These are phyloP conservation scores for Apiospora hydei DNA, from an alignment of 2,329 filamentous ascomycete genomes.

Conservation along the genomic window DNA sequence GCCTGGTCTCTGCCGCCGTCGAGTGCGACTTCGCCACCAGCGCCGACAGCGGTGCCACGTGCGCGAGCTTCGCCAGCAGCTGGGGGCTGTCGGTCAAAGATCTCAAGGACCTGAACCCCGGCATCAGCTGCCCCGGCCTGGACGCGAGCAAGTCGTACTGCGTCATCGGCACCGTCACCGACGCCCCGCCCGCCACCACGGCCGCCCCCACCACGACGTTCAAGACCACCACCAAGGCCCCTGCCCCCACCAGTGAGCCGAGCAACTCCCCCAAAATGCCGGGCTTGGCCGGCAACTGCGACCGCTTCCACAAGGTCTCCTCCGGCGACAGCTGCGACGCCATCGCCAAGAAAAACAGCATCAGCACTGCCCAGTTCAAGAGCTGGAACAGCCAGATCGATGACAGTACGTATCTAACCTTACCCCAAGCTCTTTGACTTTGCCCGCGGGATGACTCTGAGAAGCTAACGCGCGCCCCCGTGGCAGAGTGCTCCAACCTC, in stretches of 20 bases:
- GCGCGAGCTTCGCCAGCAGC: slow-evolving; percentile 34
- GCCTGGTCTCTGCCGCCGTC: slow-evolving; percentile 29
- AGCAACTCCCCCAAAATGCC: slow-evolving; percentile 28
- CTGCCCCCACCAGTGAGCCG: slow-evolving; percentile 25
- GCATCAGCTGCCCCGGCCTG: slow-evolving; percentile 35
- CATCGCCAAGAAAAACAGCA: slow-evolving; percentile 29
- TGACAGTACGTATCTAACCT: slow-evolving; percentile 19
- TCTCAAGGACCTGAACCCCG: slow-evolving; percentile 38
- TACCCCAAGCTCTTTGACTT: neutral
- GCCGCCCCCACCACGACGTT: slow-evolving; percentile 19
- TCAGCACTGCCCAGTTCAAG: slow-evolving; percentile 28
- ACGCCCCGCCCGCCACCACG: slow-evolving; percentile 24
- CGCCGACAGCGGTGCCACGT: slow-evolving; percentile 37
- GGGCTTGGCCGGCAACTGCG: slow-evolving; percentile 36
- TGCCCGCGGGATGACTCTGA: neutral
- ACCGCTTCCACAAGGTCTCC: slow-evolving; percentile 41
- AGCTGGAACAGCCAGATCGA: slow-evolving; percentile 32
- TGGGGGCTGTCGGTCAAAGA: slow-evolving; percentile 35
- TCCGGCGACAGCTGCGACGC: slow-evolving; percentile 43
- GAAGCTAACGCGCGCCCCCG: neutral
- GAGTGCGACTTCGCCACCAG: slow-evolving; percentile 29
- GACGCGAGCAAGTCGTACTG: slow-evolving; percentile 32
- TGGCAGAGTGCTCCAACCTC: slow-evolving; percentile 31
- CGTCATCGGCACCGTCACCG: slow-evolving; percentile 32
- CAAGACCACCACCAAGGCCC: slow-evolving; percentile 19